Evolutionary conservation across 768 basidiomycete genomes (phyloP).

Genomic region (Boletus reticulatus): DNA sequence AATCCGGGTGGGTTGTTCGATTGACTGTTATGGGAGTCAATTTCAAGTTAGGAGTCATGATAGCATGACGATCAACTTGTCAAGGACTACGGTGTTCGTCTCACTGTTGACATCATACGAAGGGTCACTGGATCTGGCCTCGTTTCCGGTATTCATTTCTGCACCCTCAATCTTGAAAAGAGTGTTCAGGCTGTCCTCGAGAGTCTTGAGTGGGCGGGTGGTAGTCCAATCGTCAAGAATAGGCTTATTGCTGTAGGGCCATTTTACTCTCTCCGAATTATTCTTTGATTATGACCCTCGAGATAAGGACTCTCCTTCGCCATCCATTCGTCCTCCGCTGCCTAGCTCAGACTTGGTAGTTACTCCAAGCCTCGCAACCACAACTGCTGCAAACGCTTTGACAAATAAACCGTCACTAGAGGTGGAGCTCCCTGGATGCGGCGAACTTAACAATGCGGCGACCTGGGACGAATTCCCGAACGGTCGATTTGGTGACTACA

Average conservation of each 20-base stretch:
- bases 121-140: conserved; percentile 53
- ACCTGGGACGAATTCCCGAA: conserved; percentile 98
- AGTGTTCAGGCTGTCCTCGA: conserved; percentile 87
- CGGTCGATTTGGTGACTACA: conserved; percentile 95
- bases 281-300: conserved; percentile 1
- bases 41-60: background rate
- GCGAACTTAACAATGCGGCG: conserved; percentile 73
- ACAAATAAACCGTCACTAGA: conserved; percentile 47
- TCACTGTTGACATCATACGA: conserved; percentile 79
- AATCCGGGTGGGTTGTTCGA: conserved; percentile 59
- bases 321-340: conserved; percentile 27
- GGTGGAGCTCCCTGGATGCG: conserved; percentile 56
- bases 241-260: conserved; percentile 61
- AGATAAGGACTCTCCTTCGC: conserved; percentile 41
- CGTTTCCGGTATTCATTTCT: conserved; percentile 84
- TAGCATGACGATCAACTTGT: conserved; percentile 92
- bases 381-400: conserved; percentile 57
- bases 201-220: conserved; percentile 66
- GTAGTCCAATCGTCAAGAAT: conserved; percentile 46
- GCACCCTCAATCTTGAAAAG: conserved; percentile 96
- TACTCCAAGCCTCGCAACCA: conserved; percentile 63
- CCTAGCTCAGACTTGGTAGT: conserved; percentile 44
- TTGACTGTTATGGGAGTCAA: background rate
- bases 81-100: conserved; percentile 89
- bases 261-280: conserved; percentile 8